phyloP scores from a whole-genome alignment of 257 asterid species.

The Nyctanthes arbortristis region DNA sequence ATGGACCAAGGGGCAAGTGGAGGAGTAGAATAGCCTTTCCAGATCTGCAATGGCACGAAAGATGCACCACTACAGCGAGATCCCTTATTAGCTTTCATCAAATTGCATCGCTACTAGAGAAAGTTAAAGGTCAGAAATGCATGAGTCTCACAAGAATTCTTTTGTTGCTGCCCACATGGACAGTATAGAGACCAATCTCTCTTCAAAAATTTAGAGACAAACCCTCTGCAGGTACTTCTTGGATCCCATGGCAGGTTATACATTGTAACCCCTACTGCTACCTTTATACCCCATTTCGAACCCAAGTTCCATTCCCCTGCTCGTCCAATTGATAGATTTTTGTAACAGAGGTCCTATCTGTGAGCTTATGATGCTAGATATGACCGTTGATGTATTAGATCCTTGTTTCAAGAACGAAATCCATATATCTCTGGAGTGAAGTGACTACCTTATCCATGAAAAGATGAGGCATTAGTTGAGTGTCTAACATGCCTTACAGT shows the following conservation, averaged over 20 bases:
- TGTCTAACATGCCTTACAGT: neutral
- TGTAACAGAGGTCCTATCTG: neutral
- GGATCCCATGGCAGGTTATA: neutral
- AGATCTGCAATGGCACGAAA: too few species aligned
- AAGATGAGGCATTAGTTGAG: neutral
- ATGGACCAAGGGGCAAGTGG: too few species aligned
- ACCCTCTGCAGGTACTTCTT: neutral
- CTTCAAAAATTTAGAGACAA: neutral
- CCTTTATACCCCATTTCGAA: neutral
- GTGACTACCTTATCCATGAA: neutral
- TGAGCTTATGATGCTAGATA: neutral
- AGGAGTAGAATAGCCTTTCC: too few species aligned
- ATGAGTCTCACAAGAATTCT: too few species aligned
- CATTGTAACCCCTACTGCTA: neutral
- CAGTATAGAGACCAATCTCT: neutral
- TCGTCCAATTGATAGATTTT: neutral
- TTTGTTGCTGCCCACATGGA: too few species aligned
- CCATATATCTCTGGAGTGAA: neutral
- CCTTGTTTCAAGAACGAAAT: neutral
- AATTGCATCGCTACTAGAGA: too few species aligned
- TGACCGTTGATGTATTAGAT: neutral
- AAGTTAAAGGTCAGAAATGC: too few species aligned
- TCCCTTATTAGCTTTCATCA: too few species aligned
- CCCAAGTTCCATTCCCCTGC: neutral
- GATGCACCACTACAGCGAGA: too few species aligned